Conservation (phyloP, 495 filamentous ascomycete species). For the Letharia columbiana region DNA sequence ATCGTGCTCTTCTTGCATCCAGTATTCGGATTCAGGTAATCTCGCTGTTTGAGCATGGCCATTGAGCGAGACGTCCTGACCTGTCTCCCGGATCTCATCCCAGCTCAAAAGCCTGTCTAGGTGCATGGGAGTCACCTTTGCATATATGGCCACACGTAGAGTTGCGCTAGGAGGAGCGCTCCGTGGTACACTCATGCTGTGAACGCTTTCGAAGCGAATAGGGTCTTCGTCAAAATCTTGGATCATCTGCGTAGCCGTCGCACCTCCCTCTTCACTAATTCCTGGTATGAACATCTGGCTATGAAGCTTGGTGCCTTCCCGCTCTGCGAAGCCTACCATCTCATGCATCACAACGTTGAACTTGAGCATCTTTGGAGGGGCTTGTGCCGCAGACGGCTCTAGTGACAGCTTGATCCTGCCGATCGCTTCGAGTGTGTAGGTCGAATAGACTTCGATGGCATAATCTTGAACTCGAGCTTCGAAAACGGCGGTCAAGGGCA, state of each 20-base stretch:
- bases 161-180: conserved; percentile 65
- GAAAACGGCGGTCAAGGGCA: conserved; percentile 88
- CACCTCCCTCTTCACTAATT: conserved; percentile 83
- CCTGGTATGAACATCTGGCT: conserved; percentile 92
- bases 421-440: conserved; percentile 82
- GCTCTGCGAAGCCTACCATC: conserved; percentile 89
- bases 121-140: conserved; percentile 85
- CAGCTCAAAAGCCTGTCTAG: conserved; percentile 96
- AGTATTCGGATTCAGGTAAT: conserved; percentile 85
- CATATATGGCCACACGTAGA: conserved; percentile 87
- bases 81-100: conserved; percentile 88
- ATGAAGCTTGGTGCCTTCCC: conserved; percentile 92
- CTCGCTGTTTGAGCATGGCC: conserved; percentile 55
- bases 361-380: conserved; percentile 85
- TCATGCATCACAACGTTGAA: conserved; percentile 99
- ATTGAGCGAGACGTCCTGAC: conserved; percentile 36
- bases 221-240: conserved; percentile 91
- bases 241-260: conserved; percentile 90
- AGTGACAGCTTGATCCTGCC: conserved; percentile 85
- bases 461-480: conserved; percentile 94
- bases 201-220: conserved; percentile 91
- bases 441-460: conserved; percentile 76
- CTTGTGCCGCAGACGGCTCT: conserved; percentile 88
- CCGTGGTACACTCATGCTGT: conserved; percentile 96
- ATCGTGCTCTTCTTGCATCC: conserved; percentile 86